phyloP scores from a whole-genome alignment of 1,284 basidiomycete species.

The Butyriboletus appendiculatus region DNA sequence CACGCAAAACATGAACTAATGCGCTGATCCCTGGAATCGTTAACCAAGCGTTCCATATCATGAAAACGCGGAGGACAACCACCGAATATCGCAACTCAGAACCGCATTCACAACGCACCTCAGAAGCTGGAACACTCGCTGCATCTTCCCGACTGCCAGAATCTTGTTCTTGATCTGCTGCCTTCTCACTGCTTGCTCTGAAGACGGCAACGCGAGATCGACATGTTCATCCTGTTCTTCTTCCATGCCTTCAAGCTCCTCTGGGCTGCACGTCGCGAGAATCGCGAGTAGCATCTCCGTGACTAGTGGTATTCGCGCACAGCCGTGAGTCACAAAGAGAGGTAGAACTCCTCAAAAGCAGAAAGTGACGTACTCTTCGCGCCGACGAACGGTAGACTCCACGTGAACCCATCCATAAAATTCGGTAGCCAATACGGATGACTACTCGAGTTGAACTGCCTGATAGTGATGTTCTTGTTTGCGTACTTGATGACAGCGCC shows the following conservation, averaged over 20 bases:
- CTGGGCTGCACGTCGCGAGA: slow-evolving; percentile 90
- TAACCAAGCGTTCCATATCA: neutral
- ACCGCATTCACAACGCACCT: slow-evolving; percentile 51
- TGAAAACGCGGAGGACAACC: neutral
- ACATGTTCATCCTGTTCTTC: slow-evolving; percentile 44
- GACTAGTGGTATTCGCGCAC: slow-evolving; percentile 48
- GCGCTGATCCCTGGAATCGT: neutral
- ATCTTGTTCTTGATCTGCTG: slow-evolving; percentile 96
- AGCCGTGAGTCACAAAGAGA: neutral
- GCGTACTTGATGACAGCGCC: slow-evolving; percentile 97
- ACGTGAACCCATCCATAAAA: slow-evolving; percentile 99
- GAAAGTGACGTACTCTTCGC: slow-evolving; percentile 77
- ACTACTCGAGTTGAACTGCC: slow-evolving; percentile 92
- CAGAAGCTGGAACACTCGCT: slow-evolving; percentile 85
- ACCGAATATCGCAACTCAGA: neutral
- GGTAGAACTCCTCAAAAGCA: neutral
- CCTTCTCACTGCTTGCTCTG: slow-evolving; percentile 50
- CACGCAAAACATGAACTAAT: neutral
- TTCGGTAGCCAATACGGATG: slow-evolving; percentile 96
- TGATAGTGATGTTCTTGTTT: slow-evolving; percentile 96
- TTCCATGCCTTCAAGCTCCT: slow-evolving; percentile 81
- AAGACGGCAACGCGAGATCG: slow-evolving; percentile 41
- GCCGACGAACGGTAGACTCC: slow-evolving; percentile 98
- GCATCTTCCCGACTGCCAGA: slow-evolving; percentile 91
- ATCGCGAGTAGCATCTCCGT: slow-evolving; percentile 98